These are phyloP conservation scores for Xylogone sp. DNA, from an alignment of 2,329 filamentous ascomycete genomes.

Conservation along the genomic window DNA sequence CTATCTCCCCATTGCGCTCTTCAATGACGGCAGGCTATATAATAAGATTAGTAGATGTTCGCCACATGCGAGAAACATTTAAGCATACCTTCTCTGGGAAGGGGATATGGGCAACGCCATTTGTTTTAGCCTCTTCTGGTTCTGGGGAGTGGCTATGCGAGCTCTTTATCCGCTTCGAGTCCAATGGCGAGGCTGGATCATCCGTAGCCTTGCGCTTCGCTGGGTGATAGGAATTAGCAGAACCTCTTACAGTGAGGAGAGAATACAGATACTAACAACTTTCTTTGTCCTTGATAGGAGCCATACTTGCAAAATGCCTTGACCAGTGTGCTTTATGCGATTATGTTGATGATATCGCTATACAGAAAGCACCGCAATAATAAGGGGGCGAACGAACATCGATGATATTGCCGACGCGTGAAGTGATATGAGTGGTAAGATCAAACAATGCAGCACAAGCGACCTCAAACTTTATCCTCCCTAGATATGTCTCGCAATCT, in stretches of 20 bases:
- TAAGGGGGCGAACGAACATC: background rate
- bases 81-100: slow-evolving; percentile 78
- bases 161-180: slow-evolving; percentile 61
- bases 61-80: background rate
- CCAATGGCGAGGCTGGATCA: slow-evolving; percentile 57
- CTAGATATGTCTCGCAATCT: background rate
- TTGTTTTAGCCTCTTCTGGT: slow-evolving; percentile 44
- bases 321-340: background rate
- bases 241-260: background rate
- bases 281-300: slow-evolving; percentile 28
- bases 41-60: slow-evolving; percentile 20
- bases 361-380: slow-evolving; percentile 8
- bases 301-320: slow-evolving; percentile 13
- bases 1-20: slow-evolving; percentile 89
- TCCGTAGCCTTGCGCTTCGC: slow-evolving; percentile 71
- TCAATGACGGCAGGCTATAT: slow-evolving; percentile 79
- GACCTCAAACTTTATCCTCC: no score
- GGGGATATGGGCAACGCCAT: slow-evolving; percentile 55
- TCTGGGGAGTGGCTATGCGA: slow-evolving; percentile 39
- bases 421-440: no score
- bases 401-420: no score
- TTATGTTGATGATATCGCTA: background rate
- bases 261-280: slow-evolving; percentile 24
- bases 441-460: no score
- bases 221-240: background rate